phyloP scores from a whole-genome alignment of 805 yeast species.

The Limtongozyma cylindracea region DNA sequence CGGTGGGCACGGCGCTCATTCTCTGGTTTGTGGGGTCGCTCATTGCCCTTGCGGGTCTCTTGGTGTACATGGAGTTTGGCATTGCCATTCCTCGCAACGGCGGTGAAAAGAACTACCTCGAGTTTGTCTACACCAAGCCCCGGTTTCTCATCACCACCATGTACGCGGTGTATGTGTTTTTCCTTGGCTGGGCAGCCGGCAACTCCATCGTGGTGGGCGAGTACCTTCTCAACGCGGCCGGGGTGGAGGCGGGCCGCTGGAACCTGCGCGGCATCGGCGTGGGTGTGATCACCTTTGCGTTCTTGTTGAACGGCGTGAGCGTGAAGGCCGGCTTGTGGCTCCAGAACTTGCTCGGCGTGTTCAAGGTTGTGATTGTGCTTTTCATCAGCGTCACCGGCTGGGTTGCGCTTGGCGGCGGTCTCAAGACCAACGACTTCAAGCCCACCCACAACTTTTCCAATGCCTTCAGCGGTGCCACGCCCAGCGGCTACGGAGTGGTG shows the following conservation, averaged over 20 bases:
- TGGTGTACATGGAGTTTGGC: slow-evolving; percentile 65
- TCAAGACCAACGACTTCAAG: slow-evolving; percentile 17
- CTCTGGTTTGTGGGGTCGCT: slow-evolving; percentile 56
- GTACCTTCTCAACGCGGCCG: slow-evolving; percentile 54
- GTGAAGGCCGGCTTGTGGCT: slow-evolving; percentile 42
- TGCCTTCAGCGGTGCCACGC: slow-evolving; percentile 26
- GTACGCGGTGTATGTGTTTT: slow-evolving; percentile 44
- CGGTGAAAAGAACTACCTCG: slow-evolving; percentile 68
- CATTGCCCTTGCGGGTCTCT: slow-evolving; percentile 27
- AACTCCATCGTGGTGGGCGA: slow-evolving; percentile 64
- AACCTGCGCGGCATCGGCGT: slow-evolving; percentile 55
- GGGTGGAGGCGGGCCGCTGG: slow-evolving; percentile 44
- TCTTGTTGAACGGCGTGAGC: slow-evolving; percentile 30
- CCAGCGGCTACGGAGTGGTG: slow-evolving; percentile 43
- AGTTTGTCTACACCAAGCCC: slow-evolving; percentile 44
- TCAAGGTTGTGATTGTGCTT: slow-evolving; percentile 46
- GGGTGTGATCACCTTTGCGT: slow-evolving; percentile 48
- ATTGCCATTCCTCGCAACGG: slow-evolving; percentile 58
- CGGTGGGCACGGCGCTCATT: slow-evolving; percentile 46
- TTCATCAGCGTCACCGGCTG: slow-evolving; percentile 59
- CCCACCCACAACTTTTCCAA: slow-evolving; percentile 33
- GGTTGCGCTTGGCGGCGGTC: slow-evolving; percentile 60
- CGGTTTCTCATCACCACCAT: slow-evolving; percentile 27
- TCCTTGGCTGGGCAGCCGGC: slow-evolving; percentile 73
- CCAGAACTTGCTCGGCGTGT: slow-evolving; percentile 37